Conservation (phyloP, 2,329 filamentous ascomycete genomes). For the Pseudogymnoascus sp. region DNA sequence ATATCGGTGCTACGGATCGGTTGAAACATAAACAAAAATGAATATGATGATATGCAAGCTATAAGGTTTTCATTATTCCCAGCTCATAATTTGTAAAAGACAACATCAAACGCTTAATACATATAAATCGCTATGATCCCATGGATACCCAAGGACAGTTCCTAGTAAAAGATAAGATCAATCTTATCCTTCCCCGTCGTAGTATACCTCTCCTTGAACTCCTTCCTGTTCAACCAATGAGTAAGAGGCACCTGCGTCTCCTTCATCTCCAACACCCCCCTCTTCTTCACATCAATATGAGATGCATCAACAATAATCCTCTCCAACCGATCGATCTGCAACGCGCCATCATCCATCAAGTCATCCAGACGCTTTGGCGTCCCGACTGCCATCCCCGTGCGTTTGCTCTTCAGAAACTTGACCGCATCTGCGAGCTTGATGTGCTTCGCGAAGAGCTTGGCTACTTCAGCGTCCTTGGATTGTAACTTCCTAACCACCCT, state of each 20-base stretch:
- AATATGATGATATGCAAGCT: background rate
- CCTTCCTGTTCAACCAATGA: constrained; percentile 60
- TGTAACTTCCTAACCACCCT: constrained; percentile 70
- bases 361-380: constrained; percentile 79
- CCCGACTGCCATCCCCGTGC: constrained; percentile 80
- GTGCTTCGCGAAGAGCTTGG: constrained; percentile 96
- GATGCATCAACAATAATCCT: constrained; percentile 84
- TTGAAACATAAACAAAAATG: too few relatives aligned
- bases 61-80: background rate
- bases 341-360: constrained; percentile 68
- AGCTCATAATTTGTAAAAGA: background rate
- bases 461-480: constrained; percentile 66
- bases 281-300: constrained; percentile 89
- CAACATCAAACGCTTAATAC: background rate
- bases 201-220: constrained; percentile 63
- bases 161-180: constrained; percentile 38
- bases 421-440: constrained; percentile 90
- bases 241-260: constrained; percentile 79
- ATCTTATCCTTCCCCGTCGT: constrained; percentile 43
- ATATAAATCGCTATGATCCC: background rate
- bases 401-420: constrained; percentile 58
- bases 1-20: too few relatives aligned
- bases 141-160: background rate
- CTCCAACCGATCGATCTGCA: constrained; percentile 64
- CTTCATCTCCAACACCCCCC: constrained; percentile 90